Conservation (phyloP, 2,329 filamentous ascomycete species). For the Lomentospora prolificans region DNA sequence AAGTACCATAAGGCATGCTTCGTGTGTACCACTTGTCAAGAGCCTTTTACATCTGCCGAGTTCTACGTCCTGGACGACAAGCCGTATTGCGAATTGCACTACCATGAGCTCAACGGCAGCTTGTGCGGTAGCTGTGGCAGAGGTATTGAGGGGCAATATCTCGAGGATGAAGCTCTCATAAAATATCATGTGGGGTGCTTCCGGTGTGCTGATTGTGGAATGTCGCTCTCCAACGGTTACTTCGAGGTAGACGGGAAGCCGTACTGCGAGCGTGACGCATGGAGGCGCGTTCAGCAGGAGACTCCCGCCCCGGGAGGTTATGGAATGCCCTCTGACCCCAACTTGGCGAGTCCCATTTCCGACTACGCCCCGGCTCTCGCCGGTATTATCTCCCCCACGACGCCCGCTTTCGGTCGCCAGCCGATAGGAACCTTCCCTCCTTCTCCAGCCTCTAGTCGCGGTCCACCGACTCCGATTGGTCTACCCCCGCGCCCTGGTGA, state of each 20-base stretch:
- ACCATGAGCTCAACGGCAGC: constrained; percentile 83
- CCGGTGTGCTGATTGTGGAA: constrained; percentile 68
- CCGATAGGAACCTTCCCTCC: constrained; percentile 3
- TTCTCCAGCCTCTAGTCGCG: constrained; percentile 9
- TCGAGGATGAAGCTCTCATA: constrained; percentile 66
- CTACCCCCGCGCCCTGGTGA: constrained; percentile 16
- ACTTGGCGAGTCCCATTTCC: background rate
- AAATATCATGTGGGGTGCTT: constrained; percentile 89
- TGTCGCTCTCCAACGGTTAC: constrained; percentile 72
- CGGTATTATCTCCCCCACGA: constrained; percentile 9
- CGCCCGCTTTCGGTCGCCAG: constrained; percentile 11
- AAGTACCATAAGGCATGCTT: constrained; percentile 95
- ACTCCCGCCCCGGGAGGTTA: background rate
- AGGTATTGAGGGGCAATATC: constrained; percentile 89
- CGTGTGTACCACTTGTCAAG: constrained; percentile 73
- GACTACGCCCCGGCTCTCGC: constrained; percentile 6
- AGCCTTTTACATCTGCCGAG: constrained; percentile 74
- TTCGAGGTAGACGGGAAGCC: constrained; percentile 75
- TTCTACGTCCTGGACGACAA: constrained; percentile 86
- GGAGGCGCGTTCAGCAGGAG: constrained; percentile 38
- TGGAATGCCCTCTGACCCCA: background rate
- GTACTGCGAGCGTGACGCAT: constrained; percentile 83
- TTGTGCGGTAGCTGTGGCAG: constrained; percentile 69
- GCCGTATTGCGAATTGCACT: constrained; percentile 87
- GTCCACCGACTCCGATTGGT: constrained; percentile 8